Evolutionary conservation across 345 rosid genomes (phyloP), one percentile per base, ranked within the genome.

Genomic region (Litchi chinensis): DNA sequence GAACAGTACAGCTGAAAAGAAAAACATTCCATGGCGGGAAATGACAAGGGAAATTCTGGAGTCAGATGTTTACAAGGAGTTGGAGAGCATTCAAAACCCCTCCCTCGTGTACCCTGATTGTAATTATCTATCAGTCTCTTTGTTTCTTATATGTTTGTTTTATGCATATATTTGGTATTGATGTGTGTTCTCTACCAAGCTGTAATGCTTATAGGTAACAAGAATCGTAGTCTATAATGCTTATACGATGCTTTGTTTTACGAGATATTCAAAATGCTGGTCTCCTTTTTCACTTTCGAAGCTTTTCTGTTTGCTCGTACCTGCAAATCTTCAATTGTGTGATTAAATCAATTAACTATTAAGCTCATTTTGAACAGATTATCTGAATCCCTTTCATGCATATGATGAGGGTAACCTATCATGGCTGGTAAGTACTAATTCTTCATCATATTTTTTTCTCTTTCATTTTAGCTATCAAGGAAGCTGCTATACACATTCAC

Each of bases 331-430:
- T 56, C 10, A 12, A 69, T 63, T 32, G 37, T 48, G 48, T 37
- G 32, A 43, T 66, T 64, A 32, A 73, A 22, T 70, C 40, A n/a
- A 39, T 10, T 81, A 67, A 70, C 41, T 32, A 56, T 70, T 24
- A 16, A 10, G n/a, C 28, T 26, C 62, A 3, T 40, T 44, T 44
- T 76, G 19, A 71, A 77, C 88, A 90, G 93, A 90, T 82, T 90
- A 89, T 82, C 79, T 87, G 63, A 89, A 79, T 81, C 91, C 94
- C 76, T 91, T 91, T 85, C 94, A 91, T 81, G 94, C 92, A 40
- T 91, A 91, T 65, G 94, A 89, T 12, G 94, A 89, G 65, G 94
- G 94, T 32, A 91, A 91, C 77, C 90, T 90, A 63, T 90, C 93
- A 11, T 90, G 93, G 93, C 68, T 85, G 84, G 94, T 89, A 72